A percentile compares a stretch with the other conserved stretches of the same genome.
These are phyloP conservation scores for Candida michaelii DNA, from an alignment of 805 yeast species.

Conservation along the genomic window DNA sequence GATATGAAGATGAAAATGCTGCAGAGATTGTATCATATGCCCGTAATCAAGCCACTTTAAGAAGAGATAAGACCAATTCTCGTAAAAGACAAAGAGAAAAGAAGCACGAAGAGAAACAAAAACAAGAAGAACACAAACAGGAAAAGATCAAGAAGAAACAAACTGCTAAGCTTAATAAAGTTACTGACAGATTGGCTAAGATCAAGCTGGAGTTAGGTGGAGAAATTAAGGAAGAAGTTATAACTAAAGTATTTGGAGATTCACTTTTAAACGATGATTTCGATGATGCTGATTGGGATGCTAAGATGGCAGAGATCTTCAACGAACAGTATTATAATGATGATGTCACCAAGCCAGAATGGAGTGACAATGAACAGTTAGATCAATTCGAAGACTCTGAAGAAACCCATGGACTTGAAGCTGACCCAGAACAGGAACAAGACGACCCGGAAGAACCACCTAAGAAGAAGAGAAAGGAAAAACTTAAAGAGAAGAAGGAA, in stretches of 20 bases:
- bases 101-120: slow-evolving; percentile 53
- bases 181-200: slow-evolving; percentile 66
- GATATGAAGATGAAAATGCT: slow-evolving; percentile 89
- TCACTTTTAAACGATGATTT: slow-evolving; percentile 83
- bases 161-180: slow-evolving; percentile 71
- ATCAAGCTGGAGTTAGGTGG: slow-evolving; percentile 70
- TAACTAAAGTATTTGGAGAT: slow-evolving; percentile 68
- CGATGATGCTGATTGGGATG: slow-evolving; percentile 89
- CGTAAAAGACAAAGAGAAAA: slow-evolving; percentile 83
- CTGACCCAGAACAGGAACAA: slow-evolving; percentile 17
- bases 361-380: slow-evolving; percentile 29
- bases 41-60: slow-evolving; percentile 86
- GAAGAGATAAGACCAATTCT: slow-evolving; percentile 71
- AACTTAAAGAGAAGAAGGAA: slow-evolving; percentile 54
- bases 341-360: slow-evolving; percentile 41
- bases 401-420: slow-evolving; percentile 16
- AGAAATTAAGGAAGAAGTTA: slow-evolving; percentile 56
- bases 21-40: slow-evolving; percentile 94
- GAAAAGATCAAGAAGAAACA: slow-evolving; percentile 68
- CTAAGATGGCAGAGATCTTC: slow-evolving; percentile 77
- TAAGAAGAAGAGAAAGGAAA: slow-evolving; percentile 48
- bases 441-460: slow-evolving; percentile 23
- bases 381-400: slow-evolving; percentile 18
- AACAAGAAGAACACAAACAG: slow-evolving; percentile 55
- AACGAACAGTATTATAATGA: slow-evolving; percentile 76